These are phyloP conservation scores for Pythium dissimile DNA, from an alignment of 352 stramenopile species.

Conservation along the genomic window DNA sequence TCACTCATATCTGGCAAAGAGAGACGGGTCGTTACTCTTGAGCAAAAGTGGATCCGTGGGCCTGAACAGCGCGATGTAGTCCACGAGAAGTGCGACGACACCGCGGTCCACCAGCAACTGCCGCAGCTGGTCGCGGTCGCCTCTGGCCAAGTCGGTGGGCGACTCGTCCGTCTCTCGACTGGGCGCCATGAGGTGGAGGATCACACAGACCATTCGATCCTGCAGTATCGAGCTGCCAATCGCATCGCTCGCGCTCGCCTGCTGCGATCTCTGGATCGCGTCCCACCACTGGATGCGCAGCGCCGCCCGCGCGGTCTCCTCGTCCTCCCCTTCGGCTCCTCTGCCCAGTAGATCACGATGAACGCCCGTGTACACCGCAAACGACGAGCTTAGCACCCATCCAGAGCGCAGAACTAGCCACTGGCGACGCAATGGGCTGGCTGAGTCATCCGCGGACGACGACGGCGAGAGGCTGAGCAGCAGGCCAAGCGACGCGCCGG, in stretches of 20 bases:
- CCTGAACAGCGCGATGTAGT: conserved; percentile 29
- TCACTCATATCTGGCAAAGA: not conserved
- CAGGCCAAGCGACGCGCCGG: not conserved
- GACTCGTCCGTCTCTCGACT: conserved; percentile 12
- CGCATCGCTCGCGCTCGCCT: not conserved
- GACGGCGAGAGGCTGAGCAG: not conserved
- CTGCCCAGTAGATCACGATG: conserved; percentile 12
- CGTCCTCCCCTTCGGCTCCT: not conserved
- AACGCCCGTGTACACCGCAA: conserved; percentile 23
- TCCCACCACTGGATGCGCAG: conserved; percentile 23
- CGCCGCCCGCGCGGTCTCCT: not conserved
- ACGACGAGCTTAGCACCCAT: conserved; percentile 26
- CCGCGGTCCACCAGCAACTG: conserved; percentile 27
- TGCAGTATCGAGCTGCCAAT: not conserved
- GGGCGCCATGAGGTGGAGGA: conserved; percentile 10
- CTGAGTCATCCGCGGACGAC: not conserved
- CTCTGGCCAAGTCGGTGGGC: conserved; percentile 4
- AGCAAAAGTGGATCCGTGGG: conserved; percentile 28
- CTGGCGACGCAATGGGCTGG: conserved; percentile 5
- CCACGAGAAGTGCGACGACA: conserved; percentile 30
- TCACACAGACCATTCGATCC: conserved; percentile 9
- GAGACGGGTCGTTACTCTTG: conserved; percentile 37
- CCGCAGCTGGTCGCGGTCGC: conserved; percentile 15
- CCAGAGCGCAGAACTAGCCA: conserved; percentile 25
- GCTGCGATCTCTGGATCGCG: conserved; percentile 12